Conservation (phyloP, 164 flowering plant genomes). For the Akebia trifoliata region DNA sequence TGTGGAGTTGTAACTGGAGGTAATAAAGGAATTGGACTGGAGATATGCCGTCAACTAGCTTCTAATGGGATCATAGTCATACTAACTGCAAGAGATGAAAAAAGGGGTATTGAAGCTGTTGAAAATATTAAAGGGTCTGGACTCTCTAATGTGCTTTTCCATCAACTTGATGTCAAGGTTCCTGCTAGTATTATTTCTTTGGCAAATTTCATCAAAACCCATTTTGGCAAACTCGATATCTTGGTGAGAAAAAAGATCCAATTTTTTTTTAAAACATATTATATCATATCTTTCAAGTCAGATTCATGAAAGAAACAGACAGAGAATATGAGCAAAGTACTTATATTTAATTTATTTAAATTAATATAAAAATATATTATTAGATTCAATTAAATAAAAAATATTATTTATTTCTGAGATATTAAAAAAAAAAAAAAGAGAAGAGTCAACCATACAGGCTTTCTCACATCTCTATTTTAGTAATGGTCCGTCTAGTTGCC, state of each 20-base stretch:
- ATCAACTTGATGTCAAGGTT: conserved; percentile 40
- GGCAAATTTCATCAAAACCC: conserved; percentile 25
- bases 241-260: conserved; percentile 16
- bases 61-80: conserved; percentile 39
- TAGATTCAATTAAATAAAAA: too few species aligned
- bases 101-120: conserved; percentile 36
- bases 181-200: conserved; percentile 31
- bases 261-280: background rate
- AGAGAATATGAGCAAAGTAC: background rate
- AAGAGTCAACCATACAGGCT: too few species aligned
- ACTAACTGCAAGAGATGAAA: conserved; percentile 40
- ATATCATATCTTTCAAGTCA: background rate
- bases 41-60: conserved; percentile 45
- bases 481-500: too few species aligned
- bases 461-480: too few species aligned
- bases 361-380: too few species aligned
- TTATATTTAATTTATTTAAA: too few species aligned
- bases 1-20: conserved; percentile 62
- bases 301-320: background rate
- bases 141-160: conserved; percentile 25
- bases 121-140: conserved; percentile 22
- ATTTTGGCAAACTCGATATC: conserved; percentile 41
- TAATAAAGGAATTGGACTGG: conserved; percentile 63
- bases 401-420: too few species aligned
- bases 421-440: too few species aligned